phyloP scores from a whole-genome alignment of 2,329 filamentous ascomycete genomes.

The Pseudocercospora musae region DNA sequence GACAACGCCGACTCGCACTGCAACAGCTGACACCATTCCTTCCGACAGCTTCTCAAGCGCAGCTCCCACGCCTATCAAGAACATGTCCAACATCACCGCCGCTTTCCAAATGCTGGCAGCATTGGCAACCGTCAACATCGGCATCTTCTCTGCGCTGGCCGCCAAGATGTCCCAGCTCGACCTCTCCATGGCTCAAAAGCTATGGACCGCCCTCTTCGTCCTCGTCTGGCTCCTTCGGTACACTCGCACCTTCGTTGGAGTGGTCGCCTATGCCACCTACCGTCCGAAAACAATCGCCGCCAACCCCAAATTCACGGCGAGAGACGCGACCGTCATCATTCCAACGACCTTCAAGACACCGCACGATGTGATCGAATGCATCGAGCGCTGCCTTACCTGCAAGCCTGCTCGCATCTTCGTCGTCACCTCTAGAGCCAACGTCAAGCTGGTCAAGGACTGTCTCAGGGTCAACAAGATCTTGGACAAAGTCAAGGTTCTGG shows the following conservation, averaged over 20 bases:
- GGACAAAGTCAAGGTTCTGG: constrained; percentile 29
- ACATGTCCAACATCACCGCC: background rate
- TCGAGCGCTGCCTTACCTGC: constrained; percentile 26
- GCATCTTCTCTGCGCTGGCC: background rate
- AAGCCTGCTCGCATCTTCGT: constrained; percentile 29
- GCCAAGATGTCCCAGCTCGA: background rate
- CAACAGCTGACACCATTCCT: background rate
- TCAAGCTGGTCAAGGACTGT: constrained; percentile 20
- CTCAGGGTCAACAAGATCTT: constrained; percentile 1
- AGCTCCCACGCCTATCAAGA: background rate
- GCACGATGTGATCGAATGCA: constrained; percentile 29
- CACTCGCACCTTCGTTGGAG: constrained; percentile 31
- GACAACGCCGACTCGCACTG: background rate
- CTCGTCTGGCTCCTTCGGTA: constrained; percentile 27
- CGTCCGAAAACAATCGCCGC: constrained; percentile 26
- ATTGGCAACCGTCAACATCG: background rate
- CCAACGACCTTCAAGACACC: constrained; percentile 36
- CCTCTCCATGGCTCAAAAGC: background rate
- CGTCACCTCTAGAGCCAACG: constrained; percentile 29
- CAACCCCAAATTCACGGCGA: constrained; percentile 26
- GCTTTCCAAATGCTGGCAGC: background rate
- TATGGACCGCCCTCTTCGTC: constrained; percentile 13
- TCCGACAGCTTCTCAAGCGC: background rate
- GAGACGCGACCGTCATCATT: constrained; percentile 34
- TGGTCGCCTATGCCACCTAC: constrained; percentile 29